Percentiles rank a stretch among this genome's conserved stretches.
phyloP scores from a whole-genome alignment of 352 stramenopile species.

The Pythium aquatile region DNA sequence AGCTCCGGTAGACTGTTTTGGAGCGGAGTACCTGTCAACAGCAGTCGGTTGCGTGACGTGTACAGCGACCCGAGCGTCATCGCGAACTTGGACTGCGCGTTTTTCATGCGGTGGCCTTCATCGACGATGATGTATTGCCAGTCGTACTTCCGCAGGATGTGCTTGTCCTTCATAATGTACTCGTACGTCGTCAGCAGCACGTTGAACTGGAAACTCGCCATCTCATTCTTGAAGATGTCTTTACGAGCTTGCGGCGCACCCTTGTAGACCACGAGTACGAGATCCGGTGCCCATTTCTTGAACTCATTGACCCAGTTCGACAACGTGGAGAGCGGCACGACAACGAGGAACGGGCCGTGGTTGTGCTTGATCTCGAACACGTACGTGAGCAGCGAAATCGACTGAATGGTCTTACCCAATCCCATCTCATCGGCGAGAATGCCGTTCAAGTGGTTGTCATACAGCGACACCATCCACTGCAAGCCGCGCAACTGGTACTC shows the following conservation, averaged over 20 bases:
- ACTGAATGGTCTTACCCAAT: constrained; percentile 87
- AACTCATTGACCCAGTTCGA: constrained; percentile 95
- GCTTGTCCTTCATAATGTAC: constrained; percentile 92
- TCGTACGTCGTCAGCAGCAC: constrained; percentile 95
- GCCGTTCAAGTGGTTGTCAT: constrained; percentile 98
- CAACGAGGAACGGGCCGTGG: constrained; percentile 96
- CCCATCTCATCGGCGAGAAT: constrained; percentile 98
- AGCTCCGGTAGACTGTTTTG: constrained; percentile 97
- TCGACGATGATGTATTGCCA: constrained; percentile 95
- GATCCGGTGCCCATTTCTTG: constrained; percentile 92
- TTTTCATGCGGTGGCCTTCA: constrained; percentile 94
- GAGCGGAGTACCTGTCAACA: constrained; percentile 98
- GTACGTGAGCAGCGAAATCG: constrained; percentile 84
- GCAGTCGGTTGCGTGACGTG: constrained; percentile 85
- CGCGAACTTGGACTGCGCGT: constrained; percentile 88
- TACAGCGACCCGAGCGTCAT: constrained; percentile 85
- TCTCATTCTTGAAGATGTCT: constrained; percentile 76
- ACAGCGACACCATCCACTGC: constrained; percentile 99
- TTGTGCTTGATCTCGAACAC: constrained; percentile 84
- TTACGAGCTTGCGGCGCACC: constrained; percentile 77
- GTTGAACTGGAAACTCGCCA: constrained; percentile 89
- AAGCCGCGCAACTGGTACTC: constrained; percentile 98
- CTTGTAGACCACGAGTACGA: constrained; percentile 98
- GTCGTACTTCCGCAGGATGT: constrained; percentile 84
- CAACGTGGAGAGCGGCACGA: constrained; percentile 95